Conservation (phyloP, 306 rosid genomes). For the Glycine latifolia region DNA sequence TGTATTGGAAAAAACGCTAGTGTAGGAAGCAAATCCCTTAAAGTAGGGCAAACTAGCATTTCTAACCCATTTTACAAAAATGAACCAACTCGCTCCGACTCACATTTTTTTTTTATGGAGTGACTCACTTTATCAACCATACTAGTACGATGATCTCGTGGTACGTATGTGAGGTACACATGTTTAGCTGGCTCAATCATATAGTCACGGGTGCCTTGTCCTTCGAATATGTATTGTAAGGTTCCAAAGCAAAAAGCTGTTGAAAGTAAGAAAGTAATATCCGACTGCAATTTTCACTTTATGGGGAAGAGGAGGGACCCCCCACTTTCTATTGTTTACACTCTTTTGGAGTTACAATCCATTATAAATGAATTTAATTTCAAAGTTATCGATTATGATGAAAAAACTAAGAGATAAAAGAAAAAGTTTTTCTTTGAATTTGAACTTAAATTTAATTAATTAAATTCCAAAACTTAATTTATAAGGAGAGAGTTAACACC, state of each 20-base stretch:
- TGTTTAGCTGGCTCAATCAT: conserved; percentile 36
- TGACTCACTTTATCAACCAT: too few species aligned
- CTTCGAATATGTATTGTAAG: conserved; percentile 26
- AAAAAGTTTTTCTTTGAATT: not conserved
- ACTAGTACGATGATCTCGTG: not conserved
- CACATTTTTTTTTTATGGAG: too few species aligned
- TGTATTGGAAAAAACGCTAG: too few species aligned
- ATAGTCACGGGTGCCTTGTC: conserved; percentile 11
- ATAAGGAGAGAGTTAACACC: too few species aligned
- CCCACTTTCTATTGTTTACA: not conserved
- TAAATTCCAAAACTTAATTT: too few species aligned
- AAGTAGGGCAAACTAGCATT: too few species aligned
- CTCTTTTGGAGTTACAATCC: not conserved
- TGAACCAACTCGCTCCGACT: too few species aligned
- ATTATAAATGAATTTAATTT: not conserved
- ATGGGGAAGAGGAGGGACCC: conserved; percentile 32
- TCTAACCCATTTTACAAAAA: too few species aligned
- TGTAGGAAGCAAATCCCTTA: too few species aligned
- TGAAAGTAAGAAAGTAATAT: conserved; percentile 2
- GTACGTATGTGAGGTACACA: conserved; percentile 20
- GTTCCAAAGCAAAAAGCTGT: conserved; percentile 29
- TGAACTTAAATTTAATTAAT: too few species aligned
- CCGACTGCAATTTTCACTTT: conserved; percentile 23
- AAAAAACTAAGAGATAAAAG: not conserved
- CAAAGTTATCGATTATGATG: not conserved